phyloP scores from a whole-genome alignment of 495 filamentous ascomycete species.

The Penicillium waksmanii region DNA sequence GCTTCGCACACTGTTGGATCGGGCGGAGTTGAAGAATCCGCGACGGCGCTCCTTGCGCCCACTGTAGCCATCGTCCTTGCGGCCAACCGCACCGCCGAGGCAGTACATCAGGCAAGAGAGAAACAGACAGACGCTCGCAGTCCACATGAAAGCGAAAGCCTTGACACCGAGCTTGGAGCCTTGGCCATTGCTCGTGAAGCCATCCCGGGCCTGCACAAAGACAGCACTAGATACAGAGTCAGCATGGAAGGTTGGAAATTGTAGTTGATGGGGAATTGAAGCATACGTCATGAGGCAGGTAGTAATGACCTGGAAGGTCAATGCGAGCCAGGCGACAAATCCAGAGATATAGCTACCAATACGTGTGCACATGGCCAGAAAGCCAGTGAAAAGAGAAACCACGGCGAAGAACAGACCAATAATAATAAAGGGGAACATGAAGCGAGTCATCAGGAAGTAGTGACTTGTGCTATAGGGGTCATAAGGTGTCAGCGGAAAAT shows the following conservation, averaged over 20 bases:
- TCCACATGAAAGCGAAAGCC: conserved; percentile 88
- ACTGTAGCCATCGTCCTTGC: conserved; percentile 44
- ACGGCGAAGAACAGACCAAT: conserved; percentile 69
- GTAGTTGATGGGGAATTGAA: not conserved
- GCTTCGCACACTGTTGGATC: conserved; percentile 39
- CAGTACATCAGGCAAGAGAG: conserved; percentile 75
- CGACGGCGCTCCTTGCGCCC: conserved; percentile 46
- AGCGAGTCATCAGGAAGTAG: conserved; percentile 68
- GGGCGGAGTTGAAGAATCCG: conserved; percentile 47
- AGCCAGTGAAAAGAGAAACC: conserved; percentile 60
- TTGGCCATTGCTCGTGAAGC: conserved; percentile 62
- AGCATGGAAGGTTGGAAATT: conserved; percentile 10
- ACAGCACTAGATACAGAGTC: conserved; percentile 57
- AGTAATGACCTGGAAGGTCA: conserved; percentile 65
- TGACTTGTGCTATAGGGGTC: conserved; percentile 46
- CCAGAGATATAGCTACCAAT: conserved; percentile 64
- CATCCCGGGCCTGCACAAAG: conserved; percentile 75
- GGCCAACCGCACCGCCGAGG: conserved; percentile 45
- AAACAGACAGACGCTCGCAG: conserved; percentile 68
- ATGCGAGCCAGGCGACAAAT: conserved; percentile 54
- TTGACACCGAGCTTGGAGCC: conserved; percentile 67
- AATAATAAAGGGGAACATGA: conserved; percentile 73
- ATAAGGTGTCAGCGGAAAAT: conserved; percentile 8
- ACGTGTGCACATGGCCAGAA: conserved; percentile 63
- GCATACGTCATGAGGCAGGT: conserved; percentile 75